These are phyloP conservation scores for Heterobasidion parviporum DNA, from an alignment of 1,284 basidiomycete genomes.

Conservation along the genomic window DNA sequence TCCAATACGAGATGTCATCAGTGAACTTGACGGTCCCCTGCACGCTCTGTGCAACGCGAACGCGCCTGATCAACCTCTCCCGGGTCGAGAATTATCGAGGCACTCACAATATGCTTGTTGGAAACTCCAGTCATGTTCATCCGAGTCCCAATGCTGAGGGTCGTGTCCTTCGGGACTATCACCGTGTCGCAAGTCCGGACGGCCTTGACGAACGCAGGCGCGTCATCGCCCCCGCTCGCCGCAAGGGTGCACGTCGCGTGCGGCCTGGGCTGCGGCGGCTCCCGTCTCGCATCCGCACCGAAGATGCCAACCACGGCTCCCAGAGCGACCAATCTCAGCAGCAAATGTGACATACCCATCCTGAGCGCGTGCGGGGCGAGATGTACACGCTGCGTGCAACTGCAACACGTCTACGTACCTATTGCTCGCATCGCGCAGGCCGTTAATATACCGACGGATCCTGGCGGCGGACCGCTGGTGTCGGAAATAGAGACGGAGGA, in stretches of 20 bases:
- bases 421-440: neutral
- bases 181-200: constrained; percentile 35
- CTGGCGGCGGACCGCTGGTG: neutral
- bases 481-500: neutral
- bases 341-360: neutral
- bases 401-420: neutral
- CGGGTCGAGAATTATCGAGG: neutral
- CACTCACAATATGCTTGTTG: constrained; percentile 42
- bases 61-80: neutral
- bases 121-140: constrained; percentile 45
- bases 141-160: constrained; percentile 40
- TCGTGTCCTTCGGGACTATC: constrained; percentile 35
- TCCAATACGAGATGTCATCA: constrained; percentile 46
- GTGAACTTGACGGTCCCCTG: constrained; percentile 44
- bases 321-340: neutral
- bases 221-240: constrained; percentile 44
- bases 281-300: neutral
- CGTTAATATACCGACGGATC: neutral
- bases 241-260: constrained; percentile 26
- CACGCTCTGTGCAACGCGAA: constrained; percentile 26
- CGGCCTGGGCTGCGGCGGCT: no score
- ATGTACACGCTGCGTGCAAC: neutral
- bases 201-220: constrained; percentile 38
- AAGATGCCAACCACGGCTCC: neutral
- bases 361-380: neutral